Evolutionary conservation across 2,329 filamentous ascomycete species (phyloP).

Genomic region (Amauroascus niger): DNA sequence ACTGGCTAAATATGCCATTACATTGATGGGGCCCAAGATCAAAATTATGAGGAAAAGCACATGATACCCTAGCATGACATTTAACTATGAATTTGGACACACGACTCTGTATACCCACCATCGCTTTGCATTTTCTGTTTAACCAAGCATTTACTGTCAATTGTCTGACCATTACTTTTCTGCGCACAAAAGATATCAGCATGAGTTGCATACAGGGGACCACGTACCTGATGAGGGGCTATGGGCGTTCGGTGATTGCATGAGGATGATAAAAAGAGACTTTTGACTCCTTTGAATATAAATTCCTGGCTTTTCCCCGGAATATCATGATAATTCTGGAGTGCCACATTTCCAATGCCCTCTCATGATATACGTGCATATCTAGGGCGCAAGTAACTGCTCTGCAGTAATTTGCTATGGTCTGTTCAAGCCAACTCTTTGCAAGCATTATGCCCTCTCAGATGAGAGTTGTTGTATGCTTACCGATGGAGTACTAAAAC

Average conservation of each 20-base stretch:
- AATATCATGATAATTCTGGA: neutral
- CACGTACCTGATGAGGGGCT: neutral
- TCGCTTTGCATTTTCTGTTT: neutral
- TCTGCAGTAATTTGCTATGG: neutral
- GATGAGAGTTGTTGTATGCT: too few species aligned
- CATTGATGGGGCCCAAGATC: neutral
- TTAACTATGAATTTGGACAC: neutral
- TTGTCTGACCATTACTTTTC: neutral
- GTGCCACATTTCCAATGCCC: neutral
- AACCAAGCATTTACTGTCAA: neutral
- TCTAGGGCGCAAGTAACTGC: neutral
- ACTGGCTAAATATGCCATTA: neutral
- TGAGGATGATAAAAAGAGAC: neutral
- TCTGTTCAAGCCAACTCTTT: neutral
- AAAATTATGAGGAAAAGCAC: neutral
- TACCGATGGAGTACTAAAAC: too few species aligned
- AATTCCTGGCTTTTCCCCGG: neutral
- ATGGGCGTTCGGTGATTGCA: neutral
- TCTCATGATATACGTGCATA: neutral
- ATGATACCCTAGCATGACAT: neutral
- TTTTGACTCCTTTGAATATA: neutral
- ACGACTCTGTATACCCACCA: slow-evolving; percentile 1
- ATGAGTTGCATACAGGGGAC: neutral
- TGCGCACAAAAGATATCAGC: neutral
- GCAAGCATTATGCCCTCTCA: neutral